Base-by-base conservation (phyloP, 73 alveolate species). In the Paramecium pentaurelia region DNA sequence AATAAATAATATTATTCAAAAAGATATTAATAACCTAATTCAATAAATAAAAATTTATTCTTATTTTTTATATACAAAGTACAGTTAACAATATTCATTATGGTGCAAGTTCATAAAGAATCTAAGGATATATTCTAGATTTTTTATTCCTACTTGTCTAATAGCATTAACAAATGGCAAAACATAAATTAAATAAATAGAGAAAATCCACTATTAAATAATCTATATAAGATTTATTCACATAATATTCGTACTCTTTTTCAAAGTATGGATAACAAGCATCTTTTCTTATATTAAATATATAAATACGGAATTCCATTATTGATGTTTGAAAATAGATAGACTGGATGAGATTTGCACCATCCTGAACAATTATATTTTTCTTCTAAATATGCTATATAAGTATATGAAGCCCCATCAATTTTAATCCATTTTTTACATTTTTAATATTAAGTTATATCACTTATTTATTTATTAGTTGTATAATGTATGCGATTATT, bases 321-420 rank as follows among this genome's bases (percentile, higher is more conserved):
- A 45, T 80, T 80, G n/a, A 80, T 47, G 28, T 80, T 47, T 42
- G 77, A 44, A 49, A 80, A 80, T 6, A 80, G 32, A 20, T 45
- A 80, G 14, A 80, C 58, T 80, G 91, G 91, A 80, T 47, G 44
- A 4, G 37, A 25, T 45, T 80, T 47, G 18, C 91, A 80, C 91
- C 91, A 80, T 25, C 91, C 91, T 16, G 91, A 40, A 80, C 91
- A 80, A 18, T 27, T 49, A 47, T 80, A 80, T 14, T 34, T 80
- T 25, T 80, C 38, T 27, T 80, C 91, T 22, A 80, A 47, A 22
- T 9, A 47, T 80, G 49, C 60, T 3, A 75, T 75, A 12, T 36
- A 75, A 16, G 8, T 11, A 30, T 10, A 25, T 32, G 51, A 64
- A 0, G 84, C 84, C 9, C 84, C 84, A 64, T 64, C 84, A 64